Percentiles rank a stretch among this genome's conserved stretches.
phyloP scores from a whole-genome alignment of 139 green algal genomes.

The Closterium sp. region DNA sequence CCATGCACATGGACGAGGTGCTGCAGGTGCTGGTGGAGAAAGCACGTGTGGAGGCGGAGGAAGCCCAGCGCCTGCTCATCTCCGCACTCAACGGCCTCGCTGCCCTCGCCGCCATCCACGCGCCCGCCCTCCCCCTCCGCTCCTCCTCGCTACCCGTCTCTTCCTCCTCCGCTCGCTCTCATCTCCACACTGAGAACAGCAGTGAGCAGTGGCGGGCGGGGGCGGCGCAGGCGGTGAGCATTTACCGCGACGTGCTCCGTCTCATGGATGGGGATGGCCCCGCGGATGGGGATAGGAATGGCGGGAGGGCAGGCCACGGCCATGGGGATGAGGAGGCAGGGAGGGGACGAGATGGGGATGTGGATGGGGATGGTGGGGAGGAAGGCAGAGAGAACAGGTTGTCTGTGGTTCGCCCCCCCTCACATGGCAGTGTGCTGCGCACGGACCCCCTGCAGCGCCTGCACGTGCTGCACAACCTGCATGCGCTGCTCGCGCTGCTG shows the following conservation, averaged over 20 bases:
- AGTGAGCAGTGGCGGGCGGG: background rate
- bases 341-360: background rate
- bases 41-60: conserved; percentile 80
- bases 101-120: conserved; percentile 69
- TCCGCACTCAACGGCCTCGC: conserved; percentile 78
- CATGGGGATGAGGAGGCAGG: too few species aligned
- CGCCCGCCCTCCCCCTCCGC: background rate
- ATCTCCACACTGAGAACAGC: background rate
- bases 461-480: conserved; percentile 65
- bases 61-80: conserved; percentile 77
- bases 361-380: background rate
- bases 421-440: conserved; percentile 50
- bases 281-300: background rate
- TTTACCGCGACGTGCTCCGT: conserved; percentile 71
- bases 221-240: conserved; percentile 53
- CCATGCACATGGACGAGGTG: conserved; percentile 75
- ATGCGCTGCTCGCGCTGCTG: background rate
- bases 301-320: too few species aligned
- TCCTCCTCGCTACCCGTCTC: background rate
- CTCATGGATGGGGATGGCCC: conserved; percentile 38
- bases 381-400: background rate
- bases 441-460: conserved; percentile 80
- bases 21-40: conserved; percentile 67
- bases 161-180: background rate
- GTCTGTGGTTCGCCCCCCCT: conserved; percentile 10